Percentiles rank a stretch among this genome's conserved stretches.
These are phyloP conservation scores for Thermochaetoides thermophila DNA, from an alignment of 495 filamentous ascomycete species.

Conservation along the genomic window DNA sequence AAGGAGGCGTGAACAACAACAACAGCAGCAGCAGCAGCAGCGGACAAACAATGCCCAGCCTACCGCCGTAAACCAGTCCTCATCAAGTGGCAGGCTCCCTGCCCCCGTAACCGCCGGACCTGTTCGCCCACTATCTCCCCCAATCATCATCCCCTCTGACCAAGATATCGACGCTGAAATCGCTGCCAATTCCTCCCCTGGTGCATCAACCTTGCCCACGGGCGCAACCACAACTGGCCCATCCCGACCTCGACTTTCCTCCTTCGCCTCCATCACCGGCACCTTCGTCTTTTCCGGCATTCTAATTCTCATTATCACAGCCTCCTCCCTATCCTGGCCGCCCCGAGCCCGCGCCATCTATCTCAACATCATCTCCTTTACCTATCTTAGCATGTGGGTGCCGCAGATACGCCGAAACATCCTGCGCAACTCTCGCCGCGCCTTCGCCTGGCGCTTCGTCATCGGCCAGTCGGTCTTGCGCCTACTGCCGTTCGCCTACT, in stretches of 20 bases:
- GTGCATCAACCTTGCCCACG: constrained; percentile 15
- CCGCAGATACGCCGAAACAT: constrained; percentile 87
- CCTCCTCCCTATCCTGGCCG: constrained; percentile 65
- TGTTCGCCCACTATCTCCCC: constrained; percentile 23
- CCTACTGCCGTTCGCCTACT: constrained; percentile 64
- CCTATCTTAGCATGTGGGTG: constrained; percentile 79
- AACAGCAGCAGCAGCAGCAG: too few relatives aligned
- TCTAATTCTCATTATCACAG: constrained; percentile 53
- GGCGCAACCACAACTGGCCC: constrained; percentile 1
- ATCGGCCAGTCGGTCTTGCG: constrained; percentile 67
- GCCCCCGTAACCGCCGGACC: constrained; percentile 44
- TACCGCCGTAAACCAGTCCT: constrained; percentile 16
- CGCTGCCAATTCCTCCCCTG: constrained; percentile 26
- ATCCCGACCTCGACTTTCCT: constrained; percentile 12
- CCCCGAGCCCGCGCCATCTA: constrained; percentile 51
- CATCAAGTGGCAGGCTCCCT: constrained; percentile 46
- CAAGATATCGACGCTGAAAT: constrained; percentile 57
- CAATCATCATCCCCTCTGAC: constrained; percentile 71
- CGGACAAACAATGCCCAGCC: constrained; percentile 4
- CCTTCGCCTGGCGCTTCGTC: constrained; percentile 76
- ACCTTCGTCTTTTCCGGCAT: constrained; percentile 64
- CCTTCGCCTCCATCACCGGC: constrained; percentile 61
- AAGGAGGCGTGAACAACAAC: constrained; percentile 33
- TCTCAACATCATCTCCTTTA: constrained; percentile 47
- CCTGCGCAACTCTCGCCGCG: constrained; percentile 79